Conservation (phyloP, 1,284 basidiomycete species). For the Puccinia coronata region DNA sequence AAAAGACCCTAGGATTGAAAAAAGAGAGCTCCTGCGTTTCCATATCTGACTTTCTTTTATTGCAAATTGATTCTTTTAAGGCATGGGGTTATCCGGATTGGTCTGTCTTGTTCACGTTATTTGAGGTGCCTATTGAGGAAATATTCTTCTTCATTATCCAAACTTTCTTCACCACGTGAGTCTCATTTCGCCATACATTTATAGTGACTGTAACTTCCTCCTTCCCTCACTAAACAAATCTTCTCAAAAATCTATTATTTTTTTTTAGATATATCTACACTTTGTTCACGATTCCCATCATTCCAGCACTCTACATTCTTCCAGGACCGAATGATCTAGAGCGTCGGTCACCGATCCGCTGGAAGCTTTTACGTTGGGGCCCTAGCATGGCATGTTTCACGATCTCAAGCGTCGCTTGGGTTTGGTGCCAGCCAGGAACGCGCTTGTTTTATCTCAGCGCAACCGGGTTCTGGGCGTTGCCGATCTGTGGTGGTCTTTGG, state of each 20-base stretch:
- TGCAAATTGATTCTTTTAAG: not conserved
- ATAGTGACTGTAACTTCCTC: not conserved
- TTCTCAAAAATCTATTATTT: too few relatives aligned
- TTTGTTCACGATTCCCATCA: constrained; percentile 30
- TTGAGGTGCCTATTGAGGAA: constrained; percentile 44
- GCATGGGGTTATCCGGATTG: constrained; percentile 44
- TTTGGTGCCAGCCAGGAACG: not conserved
- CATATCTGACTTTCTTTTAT: not conserved
- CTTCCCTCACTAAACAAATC: not conserved
- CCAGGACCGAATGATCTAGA: constrained; percentile 21
- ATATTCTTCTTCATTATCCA: constrained; percentile 49
- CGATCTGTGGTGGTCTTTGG: constrained; percentile 35
- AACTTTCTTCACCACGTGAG: constrained; percentile 25
- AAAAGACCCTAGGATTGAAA: not conserved
- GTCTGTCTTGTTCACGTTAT: constrained; percentile 33
- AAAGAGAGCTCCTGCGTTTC: not conserved
- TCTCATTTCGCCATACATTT: not conserved
- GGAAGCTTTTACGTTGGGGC: constrained; percentile 32
- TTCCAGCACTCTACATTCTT: constrained; percentile 36
- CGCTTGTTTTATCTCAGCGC: constrained; percentile 34
- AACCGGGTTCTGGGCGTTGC: constrained; percentile 31
- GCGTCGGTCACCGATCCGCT: not conserved
- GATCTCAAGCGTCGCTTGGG: constrained; percentile 2
- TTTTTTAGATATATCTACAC: constrained; percentile 19
- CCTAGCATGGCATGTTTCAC: constrained; percentile 1